Conservation (phyloP, 441 rosid genomes). For the Rhodomyrtus psidioides region DNA sequence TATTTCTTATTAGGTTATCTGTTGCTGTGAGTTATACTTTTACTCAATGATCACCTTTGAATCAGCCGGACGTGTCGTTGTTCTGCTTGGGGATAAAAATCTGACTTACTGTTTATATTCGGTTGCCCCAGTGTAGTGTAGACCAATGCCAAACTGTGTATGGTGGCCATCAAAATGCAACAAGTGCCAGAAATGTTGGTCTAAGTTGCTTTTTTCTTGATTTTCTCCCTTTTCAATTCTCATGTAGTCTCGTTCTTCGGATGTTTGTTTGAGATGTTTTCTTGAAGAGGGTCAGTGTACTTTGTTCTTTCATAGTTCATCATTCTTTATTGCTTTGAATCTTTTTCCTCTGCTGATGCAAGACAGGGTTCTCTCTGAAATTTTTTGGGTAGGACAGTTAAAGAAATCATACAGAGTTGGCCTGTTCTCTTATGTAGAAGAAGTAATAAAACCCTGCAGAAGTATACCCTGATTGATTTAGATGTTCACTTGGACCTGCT, state of each 20-base stretch:
- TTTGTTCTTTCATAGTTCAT: not conserved
- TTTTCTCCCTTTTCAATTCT: not conserved
- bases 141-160: not conserved
- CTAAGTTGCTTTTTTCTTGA: not conserved
- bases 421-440: not conserved
- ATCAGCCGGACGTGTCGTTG: not conserved
- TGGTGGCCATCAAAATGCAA: not conserved
- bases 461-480: not conserved
- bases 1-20: not conserved
- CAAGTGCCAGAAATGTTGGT: not conserved
- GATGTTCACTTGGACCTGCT: not conserved
- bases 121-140: not conserved
- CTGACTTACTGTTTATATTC: not conserved
- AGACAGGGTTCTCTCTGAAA: not conserved
- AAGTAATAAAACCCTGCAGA: not conserved
- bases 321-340: not conserved
- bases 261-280: not conserved
- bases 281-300: not conserved
- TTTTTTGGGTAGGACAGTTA: not conserved
- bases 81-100: not conserved
- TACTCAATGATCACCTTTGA: not conserved
- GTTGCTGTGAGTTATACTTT: not conserved
- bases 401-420: not conserved
- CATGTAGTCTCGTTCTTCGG: not conserved
- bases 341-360: not conserved